These are phyloP conservation scores for Metroxylon sagu DNA, from an alignment of 176 grass and related monocot species.

Conservation along the genomic window DNA sequence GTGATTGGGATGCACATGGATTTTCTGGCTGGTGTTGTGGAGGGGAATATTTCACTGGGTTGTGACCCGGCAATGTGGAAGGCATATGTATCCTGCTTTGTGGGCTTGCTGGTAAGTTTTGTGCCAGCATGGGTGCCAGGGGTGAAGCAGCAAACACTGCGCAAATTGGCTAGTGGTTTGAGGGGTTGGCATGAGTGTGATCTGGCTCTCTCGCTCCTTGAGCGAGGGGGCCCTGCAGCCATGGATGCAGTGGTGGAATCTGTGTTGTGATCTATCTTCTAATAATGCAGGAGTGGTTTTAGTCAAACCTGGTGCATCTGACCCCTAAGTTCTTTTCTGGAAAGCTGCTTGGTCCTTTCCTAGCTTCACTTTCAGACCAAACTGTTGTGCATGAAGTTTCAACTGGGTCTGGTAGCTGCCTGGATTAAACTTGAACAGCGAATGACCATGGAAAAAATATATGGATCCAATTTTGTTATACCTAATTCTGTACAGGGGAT, in stretches of 20 bases:
- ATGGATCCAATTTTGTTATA: too few species aligned
- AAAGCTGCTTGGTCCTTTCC: too few species aligned
- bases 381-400: too few species aligned
- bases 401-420: too few species aligned
- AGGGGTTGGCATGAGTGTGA: conserved; percentile 69
- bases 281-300: too few species aligned
- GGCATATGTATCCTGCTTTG: conserved; percentile 61
- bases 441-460: too few species aligned
- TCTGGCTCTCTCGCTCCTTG: conserved; percentile 65
- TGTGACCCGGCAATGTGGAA: conserved; percentile 82
- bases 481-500: too few species aligned
- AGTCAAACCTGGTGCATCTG: too few species aligned
- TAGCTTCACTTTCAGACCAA: too few species aligned
- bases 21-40: conserved; percentile 71
- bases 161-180: conserved; percentile 62
- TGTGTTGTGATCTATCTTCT: conserved; percentile 26
- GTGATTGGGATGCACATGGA: conserved; percentile 84
- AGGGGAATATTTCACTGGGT: conserved; percentile 64
- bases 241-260: conserved; percentile 47
- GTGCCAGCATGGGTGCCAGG: conserved; percentile 67
- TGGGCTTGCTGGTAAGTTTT: conserved; percentile 78
- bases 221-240: conserved; percentile 48
- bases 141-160: conserved; percentile 58
- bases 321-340: too few species aligned
- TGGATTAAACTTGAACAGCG: too few species aligned